Evolutionary conservation across 345 rosid genomes (phyloP), one percentile per base, ranked within the genome.

Genomic region (Diplotaxis tenuifolia): DNA sequence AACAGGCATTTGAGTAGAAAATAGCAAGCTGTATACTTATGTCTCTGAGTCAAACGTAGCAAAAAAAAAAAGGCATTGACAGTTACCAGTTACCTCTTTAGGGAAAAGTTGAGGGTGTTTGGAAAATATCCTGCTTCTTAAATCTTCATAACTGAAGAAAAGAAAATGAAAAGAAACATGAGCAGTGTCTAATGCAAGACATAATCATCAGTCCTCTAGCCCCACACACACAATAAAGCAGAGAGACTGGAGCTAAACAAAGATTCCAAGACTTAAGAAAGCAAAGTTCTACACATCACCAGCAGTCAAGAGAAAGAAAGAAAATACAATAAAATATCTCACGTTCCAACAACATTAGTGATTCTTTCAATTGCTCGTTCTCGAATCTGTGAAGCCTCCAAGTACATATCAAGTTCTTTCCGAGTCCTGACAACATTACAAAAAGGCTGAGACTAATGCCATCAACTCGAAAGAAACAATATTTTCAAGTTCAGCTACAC

Each of bases 381-480:
- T 75, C 97, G 86, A 58, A 91, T 89, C 80, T 88, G 96, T 3
- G 97, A 94, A 70, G 98, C 97, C 86, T 94, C 98, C 79, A 94
- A 72, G 74, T 91, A 94, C 88, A 87, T 86, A 79, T 94, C 98
- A 79, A 94, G 91, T 58, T 93, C 94, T 12, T 83, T 77, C n/a
- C 91, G 90, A 21, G 98, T 89, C 98, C 97, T 93, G 91, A 83
- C 85, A 38, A 82, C 32, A 79, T 80, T 45, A 81, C 32, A 75
- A 27, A 65, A 75, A 82, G 53, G 70, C 82, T 86, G 91, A 86
- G 85, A 86, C 83, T n/a, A n/a, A n/a, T n/a, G 31, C 80, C 82
- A 80, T 79, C 71, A 68, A 19, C 25, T 60, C n/a, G n/a, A n/a
- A n/a, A 32, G 62, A 60, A 45, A 34, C 9, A 40, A 12, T 1